Base-by-base conservation (phyloP, 371 early-diverging fungal species). In the Actinomortierella wolfii region DNA sequence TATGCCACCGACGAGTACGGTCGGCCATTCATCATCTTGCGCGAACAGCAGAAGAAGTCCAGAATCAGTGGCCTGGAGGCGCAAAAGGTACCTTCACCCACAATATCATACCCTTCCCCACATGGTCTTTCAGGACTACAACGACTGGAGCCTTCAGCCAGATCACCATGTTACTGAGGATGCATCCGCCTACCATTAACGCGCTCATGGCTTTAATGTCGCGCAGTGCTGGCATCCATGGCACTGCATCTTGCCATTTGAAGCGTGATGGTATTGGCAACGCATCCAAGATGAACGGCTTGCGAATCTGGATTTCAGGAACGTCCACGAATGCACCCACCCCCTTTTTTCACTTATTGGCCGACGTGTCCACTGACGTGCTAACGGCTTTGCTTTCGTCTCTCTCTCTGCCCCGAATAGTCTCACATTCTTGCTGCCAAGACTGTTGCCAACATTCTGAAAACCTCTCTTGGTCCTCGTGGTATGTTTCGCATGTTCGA, bases 381-480 rank as follows among this genome's bases (percentile, higher is more conserved):
- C 34, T 34, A 34, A 34, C 34, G 34, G 11, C 11, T 4, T 6
- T 34, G 11, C 34, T 11, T 11, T 34, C 11, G 34, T 34, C 13
- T 61, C 24, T 9, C 23, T 47, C 43, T 48, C 21, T 11, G 26
- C 52, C 7, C 49, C 58, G n/a, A 34, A 34, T 85, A 97, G 97
- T 89, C 97, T 21, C 99, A 99, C 77, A 98, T 99, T 64, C 86
- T 97, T 59, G 97, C 98, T 50, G 99, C 98, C 53, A 94, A 93
- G 73, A 90, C 96, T 34, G 98, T 99, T 14, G 89, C 99, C 46
- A 92, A 89, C 70, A 97, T 99, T 65, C 79, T 99, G 56, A 94
- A 93, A 74, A 97, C 99, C 13, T 98, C 98, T 23, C 89, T 99
- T n/a, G 99, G 99, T 26, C 99, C 99, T 25, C 91, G 95, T 65